Conservation (phyloP, 2,329 filamentous ascomycete species). For the Ophiostoma angusticollis region DNA sequence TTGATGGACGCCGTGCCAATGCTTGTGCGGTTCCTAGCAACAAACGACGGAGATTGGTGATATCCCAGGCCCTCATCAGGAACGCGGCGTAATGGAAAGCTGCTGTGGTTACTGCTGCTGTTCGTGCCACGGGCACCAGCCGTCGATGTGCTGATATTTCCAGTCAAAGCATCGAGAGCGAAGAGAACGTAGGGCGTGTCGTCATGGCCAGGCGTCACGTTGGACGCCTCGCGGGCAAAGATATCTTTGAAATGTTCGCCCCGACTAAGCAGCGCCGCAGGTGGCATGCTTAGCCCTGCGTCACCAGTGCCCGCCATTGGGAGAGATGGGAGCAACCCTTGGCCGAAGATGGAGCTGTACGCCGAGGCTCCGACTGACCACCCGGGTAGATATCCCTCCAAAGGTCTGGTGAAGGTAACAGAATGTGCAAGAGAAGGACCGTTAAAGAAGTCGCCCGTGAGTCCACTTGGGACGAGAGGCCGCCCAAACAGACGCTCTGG, state of each 20-base stretch:
- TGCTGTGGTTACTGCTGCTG: constrained; percentile 22
- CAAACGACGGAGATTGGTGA: constrained; percentile 11
- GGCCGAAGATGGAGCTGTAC: not conserved
- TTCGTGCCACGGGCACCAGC: constrained; percentile 32
- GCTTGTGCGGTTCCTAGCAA: not conserved
- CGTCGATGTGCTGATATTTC: constrained; percentile 29
- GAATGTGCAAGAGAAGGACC: no score
- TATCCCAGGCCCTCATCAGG: constrained; percentile 30
- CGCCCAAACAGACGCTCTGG: constrained; percentile 28
- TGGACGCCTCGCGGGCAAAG: constrained; percentile 34
- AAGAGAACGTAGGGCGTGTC: constrained; percentile 82
- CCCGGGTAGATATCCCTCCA: not conserved
- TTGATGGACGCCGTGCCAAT: constrained; percentile 10
- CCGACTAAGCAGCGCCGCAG: constrained; percentile 4
- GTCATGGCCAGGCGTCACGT: constrained; percentile 64
- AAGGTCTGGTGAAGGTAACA: not conserved
- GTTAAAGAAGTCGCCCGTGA: no score
- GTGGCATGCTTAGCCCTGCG: not conserved
- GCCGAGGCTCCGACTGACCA: not conserved
- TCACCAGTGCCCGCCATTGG: not conserved
- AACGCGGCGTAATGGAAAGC: constrained; percentile 14
- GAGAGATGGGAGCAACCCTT: not conserved
- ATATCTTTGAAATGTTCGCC: constrained; percentile 35
- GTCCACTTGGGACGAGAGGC: constrained; percentile 17
- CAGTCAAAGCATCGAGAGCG: constrained; percentile 75